Evolutionary conservation across 768 basidiomycete genomes (phyloP), one percentile per base, ranked within the genome.

Genomic region (Coprinellus micaceus): DNA sequence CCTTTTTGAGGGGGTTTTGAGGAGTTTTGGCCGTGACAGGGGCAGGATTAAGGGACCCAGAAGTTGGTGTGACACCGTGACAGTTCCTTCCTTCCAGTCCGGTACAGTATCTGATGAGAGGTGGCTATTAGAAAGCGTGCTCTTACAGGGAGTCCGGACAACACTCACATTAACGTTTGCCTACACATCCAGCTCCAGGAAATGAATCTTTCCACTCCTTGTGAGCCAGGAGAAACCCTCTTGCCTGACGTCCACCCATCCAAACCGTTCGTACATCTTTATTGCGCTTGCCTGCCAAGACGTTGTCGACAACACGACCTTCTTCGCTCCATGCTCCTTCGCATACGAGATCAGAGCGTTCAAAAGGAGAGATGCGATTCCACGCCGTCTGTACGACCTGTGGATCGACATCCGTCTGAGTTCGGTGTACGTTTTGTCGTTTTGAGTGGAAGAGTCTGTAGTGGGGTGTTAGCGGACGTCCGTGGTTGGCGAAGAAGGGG

Each of bases 351-450:
- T 30, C 0, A 39, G 51, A 10, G 58, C 49, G 2, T 5, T 39
- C 2, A 66, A 46, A 10, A 67, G 54, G 12, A 57, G 52, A 9
- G 60, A 40, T 2, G 46, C 64, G 28, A 67, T 58, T 2, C 60
- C 54, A 15, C 58, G 54, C 4, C 64, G 59, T 29, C 60, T 56
- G 50, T 66, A 61, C 22, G 24, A 22, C 12, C 29, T 19, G 0
- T 58, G 60, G 1, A 64, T 63, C 13, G 56, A 59, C 63, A 67
- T 59, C 15, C 64, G 53, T 26, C 64, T 61, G 4, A 67, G 45
- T 26, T 64, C 62, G 11, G 53, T 53, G 3, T 51, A n/a, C 7
- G 47, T 10, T 46, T 30, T 44, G 39, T 50, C 55, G 10, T 24
- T 33, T 21, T 49, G 36, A 5, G 41, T 25, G 24, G 4, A 7